Percentiles rank a stretch among this genome's conserved stretches.
phyloP scores from a whole-genome alignment of 164 flowering plant genomes.

The Euptelea pleiosperma region DNA sequence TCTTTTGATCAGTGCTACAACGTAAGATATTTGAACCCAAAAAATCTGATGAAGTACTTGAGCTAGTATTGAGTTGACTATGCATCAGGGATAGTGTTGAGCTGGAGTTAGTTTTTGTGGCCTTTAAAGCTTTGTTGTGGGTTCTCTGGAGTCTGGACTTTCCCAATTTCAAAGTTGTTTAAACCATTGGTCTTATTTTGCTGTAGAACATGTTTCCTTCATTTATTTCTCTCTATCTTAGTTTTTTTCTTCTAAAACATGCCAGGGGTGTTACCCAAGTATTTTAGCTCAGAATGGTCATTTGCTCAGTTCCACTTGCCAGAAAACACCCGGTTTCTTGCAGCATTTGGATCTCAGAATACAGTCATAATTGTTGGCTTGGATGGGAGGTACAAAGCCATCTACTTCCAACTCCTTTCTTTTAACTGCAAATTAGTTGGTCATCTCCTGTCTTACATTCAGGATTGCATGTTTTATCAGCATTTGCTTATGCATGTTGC shows the following conservation, averaged over 20 bases:
- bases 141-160: not conserved
- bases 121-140: too few species aligned
- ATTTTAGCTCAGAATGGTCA: conserved; percentile 97
- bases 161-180: conserved; percentile 1
- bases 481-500: not conserved
- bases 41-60: too few species aligned
- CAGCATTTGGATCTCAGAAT: conserved; percentile 83
- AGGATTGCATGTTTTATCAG: not conserved
- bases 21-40: too few species aligned
- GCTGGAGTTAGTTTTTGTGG: too few species aligned
- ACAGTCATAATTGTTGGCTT: conserved; percentile 66
- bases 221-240: not conserved
- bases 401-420: too few species aligned
- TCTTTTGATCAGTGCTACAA: too few species aligned
- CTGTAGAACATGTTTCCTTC: not conserved
- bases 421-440: too few species aligned
- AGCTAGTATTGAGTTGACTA: too few species aligned
- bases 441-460: not conserved
- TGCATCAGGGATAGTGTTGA: too few species aligned
- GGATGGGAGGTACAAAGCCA: conserved; percentile 90
- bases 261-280: conserved; percentile 81
- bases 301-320: conserved; percentile 82
- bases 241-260: not conserved
- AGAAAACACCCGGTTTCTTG: conserved; percentile 52
- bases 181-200: not conserved